These are phyloP conservation scores for Aspergillus bombycis DNA, from an alignment of 2,329 filamentous ascomycete genomes.

Conservation along the genomic window DNA sequence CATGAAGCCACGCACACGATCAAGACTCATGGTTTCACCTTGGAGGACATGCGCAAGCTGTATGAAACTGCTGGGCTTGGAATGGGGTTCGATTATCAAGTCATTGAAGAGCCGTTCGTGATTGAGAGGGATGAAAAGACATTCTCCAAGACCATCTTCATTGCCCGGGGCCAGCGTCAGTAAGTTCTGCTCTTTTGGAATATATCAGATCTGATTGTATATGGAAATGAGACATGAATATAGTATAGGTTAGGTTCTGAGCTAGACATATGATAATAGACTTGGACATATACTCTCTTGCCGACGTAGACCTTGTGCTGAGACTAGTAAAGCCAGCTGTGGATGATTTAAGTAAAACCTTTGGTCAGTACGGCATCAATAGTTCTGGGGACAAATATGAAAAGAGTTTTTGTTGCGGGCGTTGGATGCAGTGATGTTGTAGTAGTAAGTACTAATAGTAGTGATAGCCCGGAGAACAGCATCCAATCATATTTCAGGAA, in stretches of 20 bases:
- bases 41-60: slow-evolving; percentile 60
- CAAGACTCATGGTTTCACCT: slow-evolving; percentile 67
- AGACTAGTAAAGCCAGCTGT: not conserved
- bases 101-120: slow-evolving; percentile 55
- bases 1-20: slow-evolving; percentile 57
- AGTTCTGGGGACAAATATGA: not conserved
- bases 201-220: not conserved
- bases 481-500: slow-evolving; percentile 24
- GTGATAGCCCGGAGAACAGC: not conserved
- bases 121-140: slow-evolving; percentile 38
- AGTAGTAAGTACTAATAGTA: too few relatives aligned
- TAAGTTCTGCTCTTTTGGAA: slow-evolving; percentile 8
- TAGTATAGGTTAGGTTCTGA: not conserved
- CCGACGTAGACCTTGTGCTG: too few relatives aligned
- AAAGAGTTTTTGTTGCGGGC: not conserved
- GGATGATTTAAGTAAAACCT: not conserved
- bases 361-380: not conserved
- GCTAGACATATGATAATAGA: not conserved
- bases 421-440: not conserved
- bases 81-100: slow-evolving; percentile 60
- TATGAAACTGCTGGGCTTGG: slow-evolving; percentile 66
- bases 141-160: slow-evolving; percentile 33
- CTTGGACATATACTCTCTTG: not conserved
- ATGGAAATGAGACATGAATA: not conserved
- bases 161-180: slow-evolving; percentile 33